phyloP scores from a whole-genome alignment of 768 basidiomycete species.

The Cubamyces sp. region DNA sequence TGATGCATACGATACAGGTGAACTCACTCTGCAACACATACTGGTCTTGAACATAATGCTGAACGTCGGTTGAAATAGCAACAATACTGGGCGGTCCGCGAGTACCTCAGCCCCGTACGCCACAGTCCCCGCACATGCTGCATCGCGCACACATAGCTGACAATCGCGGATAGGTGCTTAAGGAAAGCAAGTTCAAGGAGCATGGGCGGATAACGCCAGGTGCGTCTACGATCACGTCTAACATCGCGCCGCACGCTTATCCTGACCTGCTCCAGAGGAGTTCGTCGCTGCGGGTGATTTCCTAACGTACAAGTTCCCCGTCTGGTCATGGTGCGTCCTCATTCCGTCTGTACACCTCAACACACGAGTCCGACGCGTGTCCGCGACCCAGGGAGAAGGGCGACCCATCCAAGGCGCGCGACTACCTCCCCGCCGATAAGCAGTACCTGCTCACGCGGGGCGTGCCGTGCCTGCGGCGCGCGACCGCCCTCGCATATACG shows the following conservation, averaged over 20 bases:
- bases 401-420: slow-evolving; percentile 80
- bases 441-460: slow-evolving; percentile 96
- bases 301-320: slow-evolving; percentile 96
- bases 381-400: slow-evolving; percentile 80
- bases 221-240: slow-evolving; percentile 40
- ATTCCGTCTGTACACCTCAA: background rate
- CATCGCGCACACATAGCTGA: slow-evolving; percentile 37
- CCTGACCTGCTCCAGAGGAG: slow-evolving; percentile 65
- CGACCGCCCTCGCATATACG: slow-evolving; percentile 89
- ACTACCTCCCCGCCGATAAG: slow-evolving; percentile 94
- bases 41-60: background rate
- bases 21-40: background rate
- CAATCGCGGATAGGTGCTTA: slow-evolving; percentile 70
- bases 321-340: slow-evolving; percentile 87
- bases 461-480: slow-evolving; percentile 95
- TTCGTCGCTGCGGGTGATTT: slow-evolving; percentile 99
- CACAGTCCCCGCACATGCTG: slow-evolving; percentile 21
- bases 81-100: slow-evolving; percentile 92
- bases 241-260: slow-evolving; percentile 19
- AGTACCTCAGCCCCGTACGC: slow-evolving; percentile 89
- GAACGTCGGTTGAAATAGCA: slow-evolving; percentile 52
- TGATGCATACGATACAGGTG: slow-evolving; percentile 57
- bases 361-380: slow-evolving; percentile 9
- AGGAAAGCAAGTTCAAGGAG: slow-evolving; percentile 99
- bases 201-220: slow-evolving; percentile 95